Conservation (phyloP, 2,329 filamentous ascomycete genomes). For the Stagonosporopsis rhizophila region DNA sequence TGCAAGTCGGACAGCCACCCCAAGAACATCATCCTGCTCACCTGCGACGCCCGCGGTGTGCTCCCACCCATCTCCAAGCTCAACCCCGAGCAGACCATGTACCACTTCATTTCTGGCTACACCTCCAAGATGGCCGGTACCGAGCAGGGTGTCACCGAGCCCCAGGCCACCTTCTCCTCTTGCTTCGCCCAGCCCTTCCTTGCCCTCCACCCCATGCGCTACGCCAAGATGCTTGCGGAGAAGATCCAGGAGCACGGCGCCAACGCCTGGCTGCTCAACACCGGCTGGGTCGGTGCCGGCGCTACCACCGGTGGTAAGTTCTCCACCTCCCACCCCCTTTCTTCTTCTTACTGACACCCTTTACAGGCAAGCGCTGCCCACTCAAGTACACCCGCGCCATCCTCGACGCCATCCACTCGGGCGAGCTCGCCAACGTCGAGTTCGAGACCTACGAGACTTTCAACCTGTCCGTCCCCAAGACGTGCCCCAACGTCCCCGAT, state of each 20-base stretch:
- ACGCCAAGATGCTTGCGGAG: constrained; percentile 97
- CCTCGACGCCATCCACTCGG: constrained; percentile 96
- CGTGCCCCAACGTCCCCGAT: constrained; percentile 84
- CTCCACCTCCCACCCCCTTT: neutral
- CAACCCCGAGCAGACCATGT: constrained; percentile 94
- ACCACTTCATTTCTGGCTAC: constrained; percentile 99
- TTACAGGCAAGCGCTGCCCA: constrained; percentile 87
- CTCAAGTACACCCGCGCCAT: constrained; percentile 99
- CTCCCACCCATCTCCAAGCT: constrained; percentile 98
- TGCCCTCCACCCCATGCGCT: constrained; percentile 98
- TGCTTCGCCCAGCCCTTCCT: constrained; percentile 99
- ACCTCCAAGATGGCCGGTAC: constrained; percentile 99
- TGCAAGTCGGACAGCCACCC: constrained; percentile 88
- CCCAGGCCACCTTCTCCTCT: constrained; percentile 97
- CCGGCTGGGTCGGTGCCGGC: constrained; percentile 93
- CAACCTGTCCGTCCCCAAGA: constrained; percentile 94
- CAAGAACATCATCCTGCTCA: constrained; percentile 96
- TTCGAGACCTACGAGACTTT: constrained; percentile 97
- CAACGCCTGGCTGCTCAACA: constrained; percentile 98
- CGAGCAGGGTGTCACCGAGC: constrained; percentile 95
- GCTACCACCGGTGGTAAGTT: constrained; percentile 91
- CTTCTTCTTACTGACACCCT: constrained; percentile 91
- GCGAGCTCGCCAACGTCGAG: constrained; percentile 89
- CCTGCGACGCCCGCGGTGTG: constrained; percentile 96
- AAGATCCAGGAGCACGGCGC: constrained; percentile 96